Evolutionary conservation across 257 asterid genomes (phyloP), one percentile per base, ranked within the genome.

Genomic region (Parsonsia alboflavescens): DNA sequence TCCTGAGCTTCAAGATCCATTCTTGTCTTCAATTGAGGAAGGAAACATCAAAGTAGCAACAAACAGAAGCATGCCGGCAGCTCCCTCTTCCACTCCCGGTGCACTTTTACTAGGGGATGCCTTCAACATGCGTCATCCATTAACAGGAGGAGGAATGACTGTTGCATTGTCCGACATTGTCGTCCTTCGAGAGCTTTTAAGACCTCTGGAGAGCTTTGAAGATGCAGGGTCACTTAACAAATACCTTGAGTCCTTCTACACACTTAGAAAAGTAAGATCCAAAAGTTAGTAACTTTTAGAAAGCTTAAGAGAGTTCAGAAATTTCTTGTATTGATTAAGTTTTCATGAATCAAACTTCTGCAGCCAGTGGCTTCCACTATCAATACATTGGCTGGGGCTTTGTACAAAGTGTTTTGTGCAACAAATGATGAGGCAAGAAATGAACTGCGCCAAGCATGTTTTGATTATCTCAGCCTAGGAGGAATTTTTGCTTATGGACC

Each of bases 311-410:
- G 3, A 15, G 17, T 41, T 5, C 11, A 39, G 10, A 10, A 62
- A 45, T 44, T 2, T 10, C 45, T 26, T 22, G 28, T 2, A 22
- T 30, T 75, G 10, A 73, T 6, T 6, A 44, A 62, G 30, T 3
- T 30, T 10, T 10, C 12, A 28, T 74, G 77, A 45, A 36, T 74
- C 3, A 4, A n/a, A 33, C 69, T 64, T 45, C 61, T 68, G 75
- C 75, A 76, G 81, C 81, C 81, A 2, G 79, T 46, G 24, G 79
- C 82, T 19, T 74, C 82, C 9, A 79, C 82, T 0, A 79, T 79
- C 42, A 79, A 79, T 68, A 79, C 82, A 19, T 44, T 79, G 69
- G 82, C 82, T 0, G 82, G 82, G 24, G 81, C 81, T n/a, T n/a
- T 78, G 12, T 78, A 78, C 52, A 68, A 78, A 53, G 81, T 78